phyloP scores from a whole-genome alignment of 306 rosid genomes.

The Cicer cuneatum region DNA sequence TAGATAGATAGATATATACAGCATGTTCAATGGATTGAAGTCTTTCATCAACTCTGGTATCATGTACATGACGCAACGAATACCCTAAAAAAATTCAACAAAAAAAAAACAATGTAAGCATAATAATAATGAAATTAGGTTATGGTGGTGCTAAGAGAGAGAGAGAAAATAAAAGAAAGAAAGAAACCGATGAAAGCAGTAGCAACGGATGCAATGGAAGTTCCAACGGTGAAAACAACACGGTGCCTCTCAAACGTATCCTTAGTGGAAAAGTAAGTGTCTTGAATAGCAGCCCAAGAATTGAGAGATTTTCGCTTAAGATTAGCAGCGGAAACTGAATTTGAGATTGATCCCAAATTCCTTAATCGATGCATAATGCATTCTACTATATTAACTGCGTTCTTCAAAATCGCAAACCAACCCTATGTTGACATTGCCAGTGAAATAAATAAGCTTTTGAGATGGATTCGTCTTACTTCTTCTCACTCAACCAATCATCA shows the following conservation, averaged over 20 bases:
- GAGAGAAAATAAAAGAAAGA: not conserved
- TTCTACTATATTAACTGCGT: not conserved
- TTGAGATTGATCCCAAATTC: conserved; percentile 47
- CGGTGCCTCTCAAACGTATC: conserved; percentile 83
- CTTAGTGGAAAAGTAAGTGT: conserved; percentile 79
- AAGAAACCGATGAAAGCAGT: conserved; percentile 83
- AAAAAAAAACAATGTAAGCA: not conserved
- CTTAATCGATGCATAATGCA: conserved; percentile 66
- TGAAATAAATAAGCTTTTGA: too few relatives aligned
- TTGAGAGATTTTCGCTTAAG: conserved; percentile 65
- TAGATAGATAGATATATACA: conserved; percentile 43
- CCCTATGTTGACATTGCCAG: not conserved
- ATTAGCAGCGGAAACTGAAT: conserved; percentile 52
- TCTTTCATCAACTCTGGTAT: conserved; percentile 71
- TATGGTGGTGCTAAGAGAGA: not conserved
- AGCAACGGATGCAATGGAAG: conserved; percentile 87
- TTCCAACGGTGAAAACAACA: conserved; percentile 85
- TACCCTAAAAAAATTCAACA: conserved; percentile 58
- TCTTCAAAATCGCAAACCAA: not conserved
- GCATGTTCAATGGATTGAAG: conserved; percentile 83
- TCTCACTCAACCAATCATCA: not conserved
- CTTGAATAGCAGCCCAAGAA: conserved; percentile 80
- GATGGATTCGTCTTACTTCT: not conserved
- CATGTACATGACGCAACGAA: conserved; percentile 77
- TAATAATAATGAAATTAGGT: not conserved